These are phyloP conservation scores for Trypanosoma grayi DNA, from an alignment of 208 protist species.

Conservation along the genomic window DNA sequence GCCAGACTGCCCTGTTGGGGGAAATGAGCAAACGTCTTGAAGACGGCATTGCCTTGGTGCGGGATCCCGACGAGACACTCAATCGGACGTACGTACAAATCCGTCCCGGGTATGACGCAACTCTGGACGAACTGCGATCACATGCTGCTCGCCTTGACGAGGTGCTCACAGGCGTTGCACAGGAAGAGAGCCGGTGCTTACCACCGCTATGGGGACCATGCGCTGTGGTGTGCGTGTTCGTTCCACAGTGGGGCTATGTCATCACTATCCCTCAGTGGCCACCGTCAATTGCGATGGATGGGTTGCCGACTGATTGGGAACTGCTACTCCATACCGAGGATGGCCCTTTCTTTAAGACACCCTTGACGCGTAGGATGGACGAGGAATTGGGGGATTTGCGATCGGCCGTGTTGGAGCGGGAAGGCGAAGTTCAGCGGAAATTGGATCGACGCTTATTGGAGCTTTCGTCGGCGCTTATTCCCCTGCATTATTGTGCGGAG, in stretches of 20 bases:
- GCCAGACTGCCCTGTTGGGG: constrained; percentile 16
- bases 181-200: constrained; percentile 14
- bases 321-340: constrained; percentile 48
- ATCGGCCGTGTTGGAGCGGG: constrained; percentile 52
- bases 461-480: constrained; percentile 59
- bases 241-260: constrained; percentile 27
- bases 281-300: not conserved
- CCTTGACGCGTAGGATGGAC: constrained; percentile 59
- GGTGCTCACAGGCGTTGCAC: constrained; percentile 21
- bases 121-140: constrained; percentile 29
- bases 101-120: constrained; percentile 25
- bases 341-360: constrained; percentile 60
- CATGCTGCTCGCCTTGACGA: constrained; percentile 19
- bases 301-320: constrained; percentile 20
- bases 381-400: constrained; percentile 69
- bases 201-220: constrained; percentile 9
- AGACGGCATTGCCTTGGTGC: constrained; percentile 16
- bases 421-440: constrained; percentile 52
- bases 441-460: constrained; percentile 65
- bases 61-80: constrained; percentile 8
- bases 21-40: constrained; percentile 23
- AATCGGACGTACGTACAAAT: constrained; percentile 26
- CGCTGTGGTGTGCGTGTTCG: constrained; percentile 27
- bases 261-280: constrained; percentile 10
- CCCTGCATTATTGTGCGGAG: constrained; percentile 44